Percentiles rank a stretch among this genome's conserved stretches.
Evolutionary conservation across 78 protist species (phyloP).

Genomic region (Speleostelium caveatum): DNA sequence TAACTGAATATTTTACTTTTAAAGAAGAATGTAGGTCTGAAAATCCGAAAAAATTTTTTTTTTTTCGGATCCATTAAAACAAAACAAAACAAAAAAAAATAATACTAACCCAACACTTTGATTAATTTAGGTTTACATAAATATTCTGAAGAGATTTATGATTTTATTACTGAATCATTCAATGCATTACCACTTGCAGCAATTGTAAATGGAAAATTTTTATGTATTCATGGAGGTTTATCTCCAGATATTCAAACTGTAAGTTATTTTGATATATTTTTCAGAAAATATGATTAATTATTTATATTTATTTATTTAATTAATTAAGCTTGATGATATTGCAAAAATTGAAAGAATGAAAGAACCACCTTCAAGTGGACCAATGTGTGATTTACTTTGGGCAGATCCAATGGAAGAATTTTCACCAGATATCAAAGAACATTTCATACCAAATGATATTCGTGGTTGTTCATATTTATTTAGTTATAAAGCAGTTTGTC

Average conservation of each 20-base stretch:
- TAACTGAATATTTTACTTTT: slow-evolving; percentile 97
- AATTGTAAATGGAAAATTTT: slow-evolving; percentile 91
- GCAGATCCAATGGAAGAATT: slow-evolving; percentile 97
- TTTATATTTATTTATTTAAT: neutral
- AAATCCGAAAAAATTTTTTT: neutral
- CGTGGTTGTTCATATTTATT: slow-evolving; percentile 96
- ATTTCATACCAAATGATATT: slow-evolving; percentile 90
- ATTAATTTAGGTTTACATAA: slow-evolving; percentile 85
- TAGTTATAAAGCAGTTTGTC: slow-evolving; percentile 90
- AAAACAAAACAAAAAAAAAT: neutral
- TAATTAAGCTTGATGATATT: slow-evolving; percentile 84
- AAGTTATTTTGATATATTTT: neutral
- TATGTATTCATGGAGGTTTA: slow-evolving; percentile 98
- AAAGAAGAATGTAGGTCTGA: slow-evolving; percentile 91
- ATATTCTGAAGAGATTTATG: slow-evolving; percentile 91
- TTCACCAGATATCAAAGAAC: slow-evolving; percentile 76
- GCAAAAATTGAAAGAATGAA: slow-evolving; percentile 93
- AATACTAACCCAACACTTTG: neutral
- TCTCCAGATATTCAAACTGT: slow-evolving; percentile 95
- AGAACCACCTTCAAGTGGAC: slow-evolving; percentile 97
- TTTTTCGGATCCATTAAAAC: neutral
- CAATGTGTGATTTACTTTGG: slow-evolving; percentile 98
- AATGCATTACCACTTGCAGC: slow-evolving; percentile 97
- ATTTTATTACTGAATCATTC: slow-evolving; percentile 91
- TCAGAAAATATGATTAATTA: too few relatives aligned